phyloP scores from a whole-genome alignment of 139 green algal species.

The Chara braunii region DNA sequence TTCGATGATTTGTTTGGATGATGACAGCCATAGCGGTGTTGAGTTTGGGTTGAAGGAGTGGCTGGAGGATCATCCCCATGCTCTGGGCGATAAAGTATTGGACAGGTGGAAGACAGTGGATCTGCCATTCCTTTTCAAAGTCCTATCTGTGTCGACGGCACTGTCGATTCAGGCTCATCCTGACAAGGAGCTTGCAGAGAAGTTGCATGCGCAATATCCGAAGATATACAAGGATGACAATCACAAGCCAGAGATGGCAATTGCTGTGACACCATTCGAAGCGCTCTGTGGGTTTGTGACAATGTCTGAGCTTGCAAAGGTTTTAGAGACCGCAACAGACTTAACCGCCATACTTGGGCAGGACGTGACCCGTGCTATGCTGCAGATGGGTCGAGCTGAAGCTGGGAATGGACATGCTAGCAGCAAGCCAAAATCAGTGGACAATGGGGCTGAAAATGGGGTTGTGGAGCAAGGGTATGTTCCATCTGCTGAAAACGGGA shows the following conservation, averaged over 20 bases:
- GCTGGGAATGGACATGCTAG: no score
- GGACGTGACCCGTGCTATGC: no score
- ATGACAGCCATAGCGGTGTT: constrained; percentile 10
- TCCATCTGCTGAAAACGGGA: no score
- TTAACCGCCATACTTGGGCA: no score
- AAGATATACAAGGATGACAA: constrained; percentile 92
- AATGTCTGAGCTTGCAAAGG: constrained; percentile 17
- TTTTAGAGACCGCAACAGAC: no score
- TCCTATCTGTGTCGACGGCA: constrained; percentile 85
- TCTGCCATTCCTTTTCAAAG: constrained; percentile 64
- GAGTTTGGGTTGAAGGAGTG: constrained; percentile 3
- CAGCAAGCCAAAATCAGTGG: no score
- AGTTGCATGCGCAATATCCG: constrained; percentile 68
- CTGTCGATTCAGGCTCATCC: constrained; percentile 97
- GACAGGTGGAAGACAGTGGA: constrained; percentile 59
- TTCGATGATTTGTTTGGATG: constrained; percentile 47
- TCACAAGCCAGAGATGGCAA: constrained; percentile 98
- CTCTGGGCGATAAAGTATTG: constrained; percentile 57
- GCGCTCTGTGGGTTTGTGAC: constrained; percentile 82
- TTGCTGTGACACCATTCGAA: constrained; percentile 83
- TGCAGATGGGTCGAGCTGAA: no score
- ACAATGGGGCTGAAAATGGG: no score
- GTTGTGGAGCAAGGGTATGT: no score
- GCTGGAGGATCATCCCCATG: constrained; percentile 6
- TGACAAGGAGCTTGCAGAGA: constrained; percentile 86